phyloP scores from a whole-genome alignment of 2,329 filamentous ascomycete genomes.

The Cordyceps farinosa region DNA sequence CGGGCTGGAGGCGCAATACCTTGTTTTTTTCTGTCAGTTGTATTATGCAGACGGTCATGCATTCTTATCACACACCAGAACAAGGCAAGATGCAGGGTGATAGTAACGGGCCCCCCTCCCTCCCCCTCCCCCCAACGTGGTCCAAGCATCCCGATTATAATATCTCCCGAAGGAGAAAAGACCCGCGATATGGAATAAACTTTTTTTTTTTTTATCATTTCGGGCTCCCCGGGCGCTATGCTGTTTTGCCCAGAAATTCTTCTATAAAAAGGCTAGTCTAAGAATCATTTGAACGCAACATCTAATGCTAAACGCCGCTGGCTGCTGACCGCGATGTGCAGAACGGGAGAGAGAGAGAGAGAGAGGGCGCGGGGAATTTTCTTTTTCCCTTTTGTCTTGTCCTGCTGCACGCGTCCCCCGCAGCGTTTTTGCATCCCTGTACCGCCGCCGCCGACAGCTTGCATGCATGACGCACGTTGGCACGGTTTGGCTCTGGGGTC shows the following conservation, averaged over 20 bases:
- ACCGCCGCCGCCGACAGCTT: background rate
- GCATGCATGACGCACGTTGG: slow-evolving; percentile 11
- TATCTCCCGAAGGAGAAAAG: too few species aligned
- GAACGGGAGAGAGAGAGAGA: background rate
- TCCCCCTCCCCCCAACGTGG: too few species aligned
- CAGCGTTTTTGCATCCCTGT: background rate
- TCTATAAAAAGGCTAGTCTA: too few species aligned
- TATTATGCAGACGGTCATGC: slow-evolving; percentile 4
- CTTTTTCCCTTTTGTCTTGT: background rate
- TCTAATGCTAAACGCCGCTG: background rate
- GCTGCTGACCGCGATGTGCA: background rate
- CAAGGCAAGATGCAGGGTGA: background rate
- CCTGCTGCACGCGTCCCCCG: background rate
- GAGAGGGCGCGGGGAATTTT: background rate
- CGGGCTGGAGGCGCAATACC: background rate
- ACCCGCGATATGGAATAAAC: too few species aligned
- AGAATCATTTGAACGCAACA: too few species aligned
- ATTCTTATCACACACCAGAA: background rate
- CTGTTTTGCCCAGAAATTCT: too few species aligned
- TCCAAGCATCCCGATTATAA: background rate
- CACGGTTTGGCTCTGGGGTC: slow-evolving; percentile 4
- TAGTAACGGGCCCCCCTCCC: background rate
- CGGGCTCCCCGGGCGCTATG: too few species aligned
- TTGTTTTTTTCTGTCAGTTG: background rate
- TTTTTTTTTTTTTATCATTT: too few species aligned